Base-by-base conservation (phyloP, 805 yeast species). In the Tetrapisispora phaffii region DNA sequence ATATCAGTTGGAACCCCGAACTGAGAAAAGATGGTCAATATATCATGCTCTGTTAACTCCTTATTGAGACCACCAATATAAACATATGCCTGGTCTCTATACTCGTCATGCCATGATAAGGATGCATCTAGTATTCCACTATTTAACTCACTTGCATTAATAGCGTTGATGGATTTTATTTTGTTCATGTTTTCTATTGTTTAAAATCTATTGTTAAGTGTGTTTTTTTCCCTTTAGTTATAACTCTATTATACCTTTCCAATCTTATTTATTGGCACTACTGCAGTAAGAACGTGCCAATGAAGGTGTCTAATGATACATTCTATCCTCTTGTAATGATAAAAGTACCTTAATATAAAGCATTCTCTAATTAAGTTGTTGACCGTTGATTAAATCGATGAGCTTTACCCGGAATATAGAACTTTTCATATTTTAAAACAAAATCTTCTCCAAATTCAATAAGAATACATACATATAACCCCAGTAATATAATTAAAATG, bases 71-170 rank as follows among this genome's bases (percentile, higher is more conserved):
- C 77, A 0, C 95, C 90, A n/a, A 90, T 78, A 56, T 70, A 84
- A 1, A 89, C 70, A 58, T 80, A 87, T 1, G 90, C 79, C 0
- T 90, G 75, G 50, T 87, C 89, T 21, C 67, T 67, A 57, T 80
- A 87, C 52, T 89, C 95, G 48, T 77, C 72, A 60, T 90, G 97
- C 97, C 97, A 90, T 6, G 96, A 87, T 0, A 83, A 85, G 4
- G 69, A 64, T 1, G 57, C 45, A 31, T 73, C 70, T 0, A 82
- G 62, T 0, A 79, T 73, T 13, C 80, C 79, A 7, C 65, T 65
- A n/a, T 73, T 74, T 16, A 88, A 69, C 56, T 89, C 97, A 46
- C 69, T 71, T 45, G 79, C 76, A 57, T 79, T 87, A 42, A 85
- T 73, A 37, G 67, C 67, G 51, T 77, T 73, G 21, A 82, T 77